Base-by-base conservation (phyloP, 345 rosid species). In the Camelina sativa region DNA sequence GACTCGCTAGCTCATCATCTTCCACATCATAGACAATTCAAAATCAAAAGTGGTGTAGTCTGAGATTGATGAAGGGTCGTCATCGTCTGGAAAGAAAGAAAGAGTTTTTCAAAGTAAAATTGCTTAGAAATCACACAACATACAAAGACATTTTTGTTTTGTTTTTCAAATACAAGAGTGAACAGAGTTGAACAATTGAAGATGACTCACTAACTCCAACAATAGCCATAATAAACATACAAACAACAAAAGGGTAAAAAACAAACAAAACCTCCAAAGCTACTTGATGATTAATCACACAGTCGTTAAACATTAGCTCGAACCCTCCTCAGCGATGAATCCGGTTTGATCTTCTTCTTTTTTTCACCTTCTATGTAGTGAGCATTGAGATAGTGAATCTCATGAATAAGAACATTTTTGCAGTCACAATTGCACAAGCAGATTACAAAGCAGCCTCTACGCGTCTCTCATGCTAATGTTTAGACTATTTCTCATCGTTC, bases 401-500 rank as follows among this genome's bases (percentile, higher is more conserved):
- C 38, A 34, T 34, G 38, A 46, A 32, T 12, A 63, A 54, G 51
- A 74, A 34, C 53, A 74, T 12, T n/a, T 40, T 22, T 5, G 43
- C 51, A 55, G 65, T 56, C 71, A 12, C 59, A 19, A 7, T 5
- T 5, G 4, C 69, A 30, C 54, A 30, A 69, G 47, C 51, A 73
- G 70, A 30, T 12, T n/a, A 28, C 30, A 19, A 19, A 47, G n/a
- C 46, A 12, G 15, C 10, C 20, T 56, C 53, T 64, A 71, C 3
- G 84, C 86, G 54, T 90, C 97, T 83, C 96, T 89, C 90, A 89
- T 92, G 85, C 98, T 92, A 80, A 96, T 88, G 80, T 91, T 96
- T 51, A 96, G 67, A 80, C 98, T 96, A 84, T 96, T 96, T 40
- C 97, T 82, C 96, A 96, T 91, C 1, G 99, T 92, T 82, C 99